Evolutionary conservation across 1,284 basidiomycete genomes (phyloP), one percentile per base, ranked within the genome.

Genomic region (Puccinia coronata): DNA sequence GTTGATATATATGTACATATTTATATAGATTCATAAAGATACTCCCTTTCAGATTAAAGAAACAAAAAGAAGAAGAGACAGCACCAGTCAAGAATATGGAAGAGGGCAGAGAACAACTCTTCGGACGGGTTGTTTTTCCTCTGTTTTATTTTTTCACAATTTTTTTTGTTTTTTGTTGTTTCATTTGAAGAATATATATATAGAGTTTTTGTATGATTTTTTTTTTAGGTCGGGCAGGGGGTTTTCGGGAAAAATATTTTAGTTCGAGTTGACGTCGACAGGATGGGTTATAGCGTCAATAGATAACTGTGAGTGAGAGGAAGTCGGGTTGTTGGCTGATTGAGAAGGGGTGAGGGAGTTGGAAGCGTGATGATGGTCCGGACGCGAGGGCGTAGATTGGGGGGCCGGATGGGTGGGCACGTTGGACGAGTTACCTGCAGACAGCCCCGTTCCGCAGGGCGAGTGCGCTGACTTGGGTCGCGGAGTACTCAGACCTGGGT

Each of bases 221-320:
- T 20, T 20, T 20, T 57, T 25, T n/a, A 25, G 2, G 11, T 57
- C 5, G 12, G 20, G n/a, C 34, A 31, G 12, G 43, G 43, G 43
- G 43, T 47, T 8, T 8, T 8, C 8, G 43, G 16, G 43, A 16
- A 47, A 47, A 16, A 16, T 8, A 47, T 47, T 59, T 59, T 34
- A 59, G 34, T 59, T 59, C 28, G 69, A 71, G 69, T 71, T 71
- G 47, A 71, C 47, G 28, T 71, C 69, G n/a, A 71, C 69, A 34
- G 69, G 69, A 71, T 71, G 69, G 28, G 69, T 71, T 12, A 71
- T 71, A 51, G 69, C 69, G 47, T 71, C 69, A 51, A 71, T 71
- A 28, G 69, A 71, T 51, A 71, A 71, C 47, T 71, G 69, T 5
- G 69, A 71, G 47, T 71, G 69, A 71, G 39, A 20, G 51, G 49